phyloP scores from a whole-genome alignment of 2,329 filamentous ascomycete species.

The Fusarium bactridioides region DNA sequence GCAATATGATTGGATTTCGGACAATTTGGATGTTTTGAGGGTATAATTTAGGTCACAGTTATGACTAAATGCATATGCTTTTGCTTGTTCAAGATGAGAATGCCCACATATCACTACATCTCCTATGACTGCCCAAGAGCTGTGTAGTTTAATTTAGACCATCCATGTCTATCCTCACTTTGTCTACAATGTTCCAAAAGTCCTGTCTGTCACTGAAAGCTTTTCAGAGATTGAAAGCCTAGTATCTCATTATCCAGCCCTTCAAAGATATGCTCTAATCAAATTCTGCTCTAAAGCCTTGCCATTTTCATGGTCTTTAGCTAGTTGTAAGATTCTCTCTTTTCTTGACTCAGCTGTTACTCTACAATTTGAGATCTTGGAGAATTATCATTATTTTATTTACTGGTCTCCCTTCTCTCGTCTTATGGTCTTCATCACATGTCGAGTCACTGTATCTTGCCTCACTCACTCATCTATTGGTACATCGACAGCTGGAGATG shows the following conservation, averaged over 20 bases:
- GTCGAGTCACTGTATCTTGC: too few relatives aligned
- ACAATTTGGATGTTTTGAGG: conserved; percentile 36
- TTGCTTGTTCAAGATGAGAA: not conserved
- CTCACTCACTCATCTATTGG: too few relatives aligned
- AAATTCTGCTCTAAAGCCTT: conserved; percentile 54
- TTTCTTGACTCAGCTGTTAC: not conserved
- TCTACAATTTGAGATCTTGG: accelerated
- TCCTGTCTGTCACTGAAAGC: conserved; percentile 84
- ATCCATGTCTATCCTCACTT: not conserved
- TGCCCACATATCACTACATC: not conserved
- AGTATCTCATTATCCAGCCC: conserved; percentile 91
- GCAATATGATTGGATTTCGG: conserved; percentile 40
- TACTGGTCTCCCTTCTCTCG: too few relatives aligned
- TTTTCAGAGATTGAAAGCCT: conserved; percentile 72
- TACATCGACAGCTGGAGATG: too few relatives aligned
- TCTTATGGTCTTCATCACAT: too few relatives aligned
- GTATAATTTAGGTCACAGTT: conserved; percentile 14
- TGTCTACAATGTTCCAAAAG: not conserved
- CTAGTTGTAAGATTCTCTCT: accelerated
- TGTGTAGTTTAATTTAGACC: not conserved
- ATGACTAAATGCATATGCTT: not conserved
- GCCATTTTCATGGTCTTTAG: not conserved
- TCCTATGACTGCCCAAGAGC: not conserved
- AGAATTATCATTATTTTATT: too few relatives aligned
- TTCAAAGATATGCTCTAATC: conserved; percentile 94